These are phyloP conservation scores for Sphaerulina vaccinii DNA, from an alignment of 2,329 filamentous ascomycete genomes.

Conservation along the genomic window DNA sequence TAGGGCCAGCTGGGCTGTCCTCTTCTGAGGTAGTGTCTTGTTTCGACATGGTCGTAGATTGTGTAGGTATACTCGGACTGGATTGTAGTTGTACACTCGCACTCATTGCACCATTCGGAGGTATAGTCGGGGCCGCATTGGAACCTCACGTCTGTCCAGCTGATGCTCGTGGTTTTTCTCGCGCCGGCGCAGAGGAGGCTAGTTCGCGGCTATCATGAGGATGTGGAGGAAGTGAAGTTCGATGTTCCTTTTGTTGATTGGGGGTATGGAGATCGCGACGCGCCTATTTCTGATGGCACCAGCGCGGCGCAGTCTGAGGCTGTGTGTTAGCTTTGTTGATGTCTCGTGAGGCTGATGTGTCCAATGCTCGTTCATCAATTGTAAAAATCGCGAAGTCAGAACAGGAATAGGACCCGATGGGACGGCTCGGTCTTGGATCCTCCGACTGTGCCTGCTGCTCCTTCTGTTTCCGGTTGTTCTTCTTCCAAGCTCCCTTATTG, in stretches of 20 bases:
- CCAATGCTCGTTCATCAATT: conserved; percentile 4
- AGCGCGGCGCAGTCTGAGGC: too few species aligned
- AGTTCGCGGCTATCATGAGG: not conserved
- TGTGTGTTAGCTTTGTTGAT: too few species aligned
- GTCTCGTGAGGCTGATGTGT: conserved; percentile 8
- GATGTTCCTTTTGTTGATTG: not conserved
- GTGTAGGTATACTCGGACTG: not conserved
- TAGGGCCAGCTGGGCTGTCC: not conserved
- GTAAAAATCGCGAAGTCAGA: conserved; percentile 7
- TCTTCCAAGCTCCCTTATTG: too few species aligned
- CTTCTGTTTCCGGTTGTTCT: not conserved
- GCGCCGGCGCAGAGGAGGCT: not conserved
- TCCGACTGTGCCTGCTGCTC: not conserved
- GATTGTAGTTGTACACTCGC: conserved; percentile 1
- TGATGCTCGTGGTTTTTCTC: not conserved
- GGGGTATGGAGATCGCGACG: not conserved
- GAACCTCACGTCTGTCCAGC: not conserved
- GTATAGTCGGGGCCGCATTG: conserved; percentile 1
- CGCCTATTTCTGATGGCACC: too few species aligned
- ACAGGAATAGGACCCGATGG: conserved; percentile 3
- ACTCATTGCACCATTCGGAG: conserved; percentile 1
- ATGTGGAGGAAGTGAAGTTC: not conserved
- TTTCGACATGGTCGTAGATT: conserved; percentile 5
- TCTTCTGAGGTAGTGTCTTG: not conserved
- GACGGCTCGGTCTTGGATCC: not conserved